Base-by-base conservation (phyloP, 1,139 yeast species). In the Blastobotrys buckinghamii region DNA sequence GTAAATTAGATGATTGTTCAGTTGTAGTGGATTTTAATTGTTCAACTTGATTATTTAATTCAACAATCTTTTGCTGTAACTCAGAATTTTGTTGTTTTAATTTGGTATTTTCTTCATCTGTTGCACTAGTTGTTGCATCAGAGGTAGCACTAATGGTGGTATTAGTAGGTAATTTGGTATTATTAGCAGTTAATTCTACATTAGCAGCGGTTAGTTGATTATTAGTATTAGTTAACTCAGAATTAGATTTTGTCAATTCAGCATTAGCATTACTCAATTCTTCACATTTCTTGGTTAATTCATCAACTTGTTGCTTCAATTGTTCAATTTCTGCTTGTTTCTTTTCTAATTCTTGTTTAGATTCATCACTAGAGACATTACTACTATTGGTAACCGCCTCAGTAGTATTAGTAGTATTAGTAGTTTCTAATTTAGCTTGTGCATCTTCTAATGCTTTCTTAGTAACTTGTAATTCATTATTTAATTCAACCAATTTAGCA, bases 361-460 rank as follows among this genome's bases (percentile, higher is more conserved):
- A 4, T 36, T 36, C 39, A 36, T 6, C 17, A 36, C 6, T 36
- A 16, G 15, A 4, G 6, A 6, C 39, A 36, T 6, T 6, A 36
- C 6, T 36, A 16, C 5, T 16, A n/a, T 13, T 37, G 7, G 24
- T n/a, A n/a, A n/a, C n/a, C n/a, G n/a, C n/a, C n/a, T n/a, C 24
- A 22, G 4, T 22, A 22, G 24, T 7, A n/a, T 15, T 16, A n/a
- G 42, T 37, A 59, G 68, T n/a, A n/a, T n/a, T n/a, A n/a, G n/a
- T n/a, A n/a, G n/a, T n/a, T n/a, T n/a, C n/a, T n/a, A n/a, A n/a
- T n/a, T n/a, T n/a, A n/a, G n/a, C n/a, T n/a, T n/a, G 69, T 34
- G 62, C 59, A 27, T 61, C 67, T 8, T 66, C 65, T 40, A 71
- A 57, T 53, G 42, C 50, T 10, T 48, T 38, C 42, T 46, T 55